Conservation (phyloP, 225 moss, liverwort and hornwort genomes). For the Straminergon stramineum region DNA sequence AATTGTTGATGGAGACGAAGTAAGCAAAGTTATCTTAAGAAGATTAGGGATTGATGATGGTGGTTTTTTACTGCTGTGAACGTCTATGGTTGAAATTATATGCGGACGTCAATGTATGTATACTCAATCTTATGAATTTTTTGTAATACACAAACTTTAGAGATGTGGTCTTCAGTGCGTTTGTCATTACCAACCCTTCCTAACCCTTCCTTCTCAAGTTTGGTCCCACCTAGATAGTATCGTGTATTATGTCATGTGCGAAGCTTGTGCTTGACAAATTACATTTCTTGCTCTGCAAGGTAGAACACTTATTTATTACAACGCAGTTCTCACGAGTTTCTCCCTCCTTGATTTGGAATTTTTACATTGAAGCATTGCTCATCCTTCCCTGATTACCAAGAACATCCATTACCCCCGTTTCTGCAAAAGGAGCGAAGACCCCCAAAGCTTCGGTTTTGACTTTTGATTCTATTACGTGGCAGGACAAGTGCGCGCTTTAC, state of each 20-base stretch:
- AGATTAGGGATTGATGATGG: not conserved
- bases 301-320: not conserved
- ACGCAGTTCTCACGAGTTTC: not conserved
- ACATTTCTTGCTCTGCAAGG: not conserved
- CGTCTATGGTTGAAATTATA: not conserved
- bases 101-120: not conserved
- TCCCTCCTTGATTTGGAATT: not conserved
- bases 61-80: not conserved
- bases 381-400: not conserved
- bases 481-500: not conserved
- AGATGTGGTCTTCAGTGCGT: not conserved
- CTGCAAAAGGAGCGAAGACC: not conserved
- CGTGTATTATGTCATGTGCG: not conserved
- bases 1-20: not conserved
- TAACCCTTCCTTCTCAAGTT: not conserved
- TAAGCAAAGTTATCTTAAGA: not conserved
- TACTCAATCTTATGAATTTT: not conserved
- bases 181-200: not conserved
- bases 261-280: not conserved
- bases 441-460: not conserved
- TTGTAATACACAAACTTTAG: not conserved
- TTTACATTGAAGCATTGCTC: not conserved
- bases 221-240: not conserved
- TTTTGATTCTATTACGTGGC: not conserved
- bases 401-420: not conserved